A percentile compares a stretch with the other conserved stretches of the same genome.
Evolutionary conservation across 2,329 filamentous ascomycete species (phyloP).

Genomic region (Aspergillus tubingensis): DNA sequence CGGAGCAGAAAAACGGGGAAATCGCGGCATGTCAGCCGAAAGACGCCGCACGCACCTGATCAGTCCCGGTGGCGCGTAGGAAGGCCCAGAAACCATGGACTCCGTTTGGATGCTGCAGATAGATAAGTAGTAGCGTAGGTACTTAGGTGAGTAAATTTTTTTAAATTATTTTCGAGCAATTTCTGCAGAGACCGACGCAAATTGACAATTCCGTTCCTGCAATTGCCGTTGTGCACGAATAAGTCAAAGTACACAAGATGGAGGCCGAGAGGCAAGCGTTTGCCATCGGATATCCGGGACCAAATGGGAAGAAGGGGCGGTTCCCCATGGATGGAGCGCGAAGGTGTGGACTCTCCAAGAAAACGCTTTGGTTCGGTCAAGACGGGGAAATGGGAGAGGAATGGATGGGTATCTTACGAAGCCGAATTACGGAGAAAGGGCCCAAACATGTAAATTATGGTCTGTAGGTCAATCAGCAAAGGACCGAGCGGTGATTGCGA

Average conservation of each 20-base stretch:
- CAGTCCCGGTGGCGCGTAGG: conserved; percentile 2
- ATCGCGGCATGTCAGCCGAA: conserved; percentile 12
- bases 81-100: background rate
- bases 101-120: background rate
- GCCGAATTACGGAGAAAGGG: conserved; percentile 5
- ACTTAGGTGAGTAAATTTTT: background rate
- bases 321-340: conserved; percentile 29
- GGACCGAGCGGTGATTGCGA: conserved; percentile 1
- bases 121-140: background rate
- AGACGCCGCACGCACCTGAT: conserved; percentile 9
- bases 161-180: background rate
- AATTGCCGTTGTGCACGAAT: background rate
- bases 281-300: conserved; percentile 34
- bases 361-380: conserved; percentile 15
- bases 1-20: conserved; percentile 8
- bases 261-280: conserved; percentile 11
- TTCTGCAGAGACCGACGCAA: background rate
- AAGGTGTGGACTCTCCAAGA: conserved; percentile 21
- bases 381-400: conserved; percentile 13
- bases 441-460: background rate
- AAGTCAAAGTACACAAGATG: conserved; percentile 1
- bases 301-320: conserved; percentile 25
- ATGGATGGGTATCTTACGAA: conserved; percentile 5
- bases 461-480: conserved; percentile 3
- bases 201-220: background rate